A percentile compares a stretch with the other conserved stretches of the same genome.
phyloP scores from a whole-genome alignment of 495 filamentous ascomycete genomes.

The Bacidia rubella region DNA sequence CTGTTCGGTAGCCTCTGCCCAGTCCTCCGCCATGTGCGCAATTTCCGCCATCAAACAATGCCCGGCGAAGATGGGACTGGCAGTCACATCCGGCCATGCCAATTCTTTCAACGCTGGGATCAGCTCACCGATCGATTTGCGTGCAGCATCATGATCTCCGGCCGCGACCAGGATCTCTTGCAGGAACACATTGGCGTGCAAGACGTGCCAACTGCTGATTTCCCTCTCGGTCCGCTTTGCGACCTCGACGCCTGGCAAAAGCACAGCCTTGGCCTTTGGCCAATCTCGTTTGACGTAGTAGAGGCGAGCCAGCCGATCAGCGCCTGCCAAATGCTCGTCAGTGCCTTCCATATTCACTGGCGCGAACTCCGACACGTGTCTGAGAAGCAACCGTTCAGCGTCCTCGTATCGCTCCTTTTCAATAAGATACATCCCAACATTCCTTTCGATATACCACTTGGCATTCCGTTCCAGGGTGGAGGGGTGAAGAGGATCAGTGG shows the following conservation, averaged over 20 bases:
- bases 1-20: not conserved
- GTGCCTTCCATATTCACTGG: not conserved
- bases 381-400: not conserved
- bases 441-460: not conserved
- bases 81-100: not conserved
- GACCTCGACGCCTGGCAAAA: not conserved
- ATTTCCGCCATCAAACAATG: not conserved
- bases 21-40: not conserved
- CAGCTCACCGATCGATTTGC: not conserved
- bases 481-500: not conserved
- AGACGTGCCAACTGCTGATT: not conserved
- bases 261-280: not conserved
- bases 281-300: slow-evolving; percentile 1
- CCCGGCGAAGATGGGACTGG: not conserved
- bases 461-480: not conserved
- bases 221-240: not conserved
- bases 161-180: not conserved
- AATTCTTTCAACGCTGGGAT: not conserved
- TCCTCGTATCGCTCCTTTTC: not conserved
- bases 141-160: not conserved
- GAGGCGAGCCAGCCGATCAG: not conserved
- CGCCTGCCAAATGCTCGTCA: not conserved
- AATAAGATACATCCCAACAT: not conserved
- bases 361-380: not conserved
- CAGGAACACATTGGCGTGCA: not conserved